phyloP scores from a whole-genome alignment of 2,329 filamentous ascomycete species.

The Sporothrix curviconia region DNA sequence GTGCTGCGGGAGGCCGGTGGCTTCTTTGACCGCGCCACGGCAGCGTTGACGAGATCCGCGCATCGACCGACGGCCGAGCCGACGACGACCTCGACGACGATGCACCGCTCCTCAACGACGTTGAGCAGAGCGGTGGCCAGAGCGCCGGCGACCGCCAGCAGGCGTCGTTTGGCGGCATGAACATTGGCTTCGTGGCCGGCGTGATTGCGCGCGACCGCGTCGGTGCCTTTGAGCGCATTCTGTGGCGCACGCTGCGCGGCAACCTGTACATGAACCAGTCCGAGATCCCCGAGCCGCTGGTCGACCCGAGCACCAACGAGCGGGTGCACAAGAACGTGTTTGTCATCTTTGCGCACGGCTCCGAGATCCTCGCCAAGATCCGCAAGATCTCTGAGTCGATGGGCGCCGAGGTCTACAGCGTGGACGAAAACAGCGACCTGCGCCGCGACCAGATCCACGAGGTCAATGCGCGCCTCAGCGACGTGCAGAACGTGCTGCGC shows the following conservation, averaged over 20 bases:
- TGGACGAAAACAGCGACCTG: constrained; percentile 95
- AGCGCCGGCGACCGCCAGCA: constrained; percentile 37
- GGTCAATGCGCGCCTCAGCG: constrained; percentile 86
- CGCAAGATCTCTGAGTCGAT: constrained; percentile 98
- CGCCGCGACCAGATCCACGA: constrained; percentile 94
- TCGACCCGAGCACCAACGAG: constrained; percentile 90
- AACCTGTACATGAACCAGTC: constrained; percentile 99
- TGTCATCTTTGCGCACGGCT: constrained; percentile 97
- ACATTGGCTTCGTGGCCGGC: constrained; percentile 96
- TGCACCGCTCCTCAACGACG: constrained; percentile 84
- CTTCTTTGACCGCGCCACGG: constrained; percentile 97
- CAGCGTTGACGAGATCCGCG: constrained; percentile 92
- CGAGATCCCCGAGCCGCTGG: constrained; percentile 87
- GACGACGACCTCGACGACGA: constrained; percentile 58
- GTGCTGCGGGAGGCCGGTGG: constrained; percentile 91
- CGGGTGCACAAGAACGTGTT: constrained; percentile 95
- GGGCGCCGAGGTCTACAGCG: constrained; percentile 89
- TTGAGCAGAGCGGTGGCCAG: constrained; percentile 59
- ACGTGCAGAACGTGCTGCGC: constrained; percentile 83
- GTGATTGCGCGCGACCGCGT: constrained; percentile 92
- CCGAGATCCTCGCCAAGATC: constrained; percentile 97
- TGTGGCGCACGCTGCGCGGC: constrained; percentile 93
- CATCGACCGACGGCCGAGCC: constrained; percentile 62
- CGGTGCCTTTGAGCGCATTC: constrained; percentile 89
- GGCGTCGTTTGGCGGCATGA: constrained; percentile 91